Percentiles rank a stretch among this genome's conserved stretches.
phyloP scores from a whole-genome alignment of 2,329 filamentous ascomycete genomes.

The Helotiales sp. region DNA sequence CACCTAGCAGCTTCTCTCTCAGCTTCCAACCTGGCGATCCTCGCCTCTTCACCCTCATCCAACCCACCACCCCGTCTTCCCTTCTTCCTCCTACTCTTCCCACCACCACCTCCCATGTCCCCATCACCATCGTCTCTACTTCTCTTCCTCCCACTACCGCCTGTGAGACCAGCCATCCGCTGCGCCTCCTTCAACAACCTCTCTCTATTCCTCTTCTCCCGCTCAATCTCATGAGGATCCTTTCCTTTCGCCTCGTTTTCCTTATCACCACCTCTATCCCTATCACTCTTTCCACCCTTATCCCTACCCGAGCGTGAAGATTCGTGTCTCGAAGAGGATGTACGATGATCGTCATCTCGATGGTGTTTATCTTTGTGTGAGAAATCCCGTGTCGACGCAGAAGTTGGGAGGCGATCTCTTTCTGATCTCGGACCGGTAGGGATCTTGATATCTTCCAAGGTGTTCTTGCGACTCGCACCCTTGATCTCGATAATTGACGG shows the following conservation, averaged over 20 bases:
- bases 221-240: conserved; percentile 61
- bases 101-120: conserved; percentile 42
- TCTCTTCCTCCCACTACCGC: conserved; percentile 42
- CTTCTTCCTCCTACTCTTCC: conserved; percentile 46
- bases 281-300: conserved; percentile 45
- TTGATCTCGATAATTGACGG: conserved; percentile 33
- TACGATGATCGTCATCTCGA: conserved; percentile 31
- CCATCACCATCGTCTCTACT: conserved; percentile 48
- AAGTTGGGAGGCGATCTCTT: conserved; percentile 20
- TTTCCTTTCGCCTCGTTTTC: conserved; percentile 23
- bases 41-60: conserved; percentile 34
- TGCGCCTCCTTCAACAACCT: conserved; percentile 69
- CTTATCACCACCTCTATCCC: conserved; percentile 45
- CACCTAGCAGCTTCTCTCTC: conserved; percentile 54
- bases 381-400: conserved; percentile 29
- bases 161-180: conserved; percentile 56
- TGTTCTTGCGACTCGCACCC: conserved; percentile 30
- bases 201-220: conserved; percentile 65
- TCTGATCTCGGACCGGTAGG: conserved; percentile 32
- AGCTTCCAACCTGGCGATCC: conserved; percentile 49
- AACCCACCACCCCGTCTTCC: conserved; percentile 23
- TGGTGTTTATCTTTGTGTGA: conserved; percentile 26
- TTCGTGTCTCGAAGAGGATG: conserved; percentile 23
- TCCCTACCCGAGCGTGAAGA: conserved; percentile 43
- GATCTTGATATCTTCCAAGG: conserved; percentile 28